A percentile compares a stretch with the other conserved stretches of the same genome.
Evolutionary conservation across 2,329 filamentous ascomycete species (phyloP).

Genomic region (Emmonsiellopsis sp.): DNA sequence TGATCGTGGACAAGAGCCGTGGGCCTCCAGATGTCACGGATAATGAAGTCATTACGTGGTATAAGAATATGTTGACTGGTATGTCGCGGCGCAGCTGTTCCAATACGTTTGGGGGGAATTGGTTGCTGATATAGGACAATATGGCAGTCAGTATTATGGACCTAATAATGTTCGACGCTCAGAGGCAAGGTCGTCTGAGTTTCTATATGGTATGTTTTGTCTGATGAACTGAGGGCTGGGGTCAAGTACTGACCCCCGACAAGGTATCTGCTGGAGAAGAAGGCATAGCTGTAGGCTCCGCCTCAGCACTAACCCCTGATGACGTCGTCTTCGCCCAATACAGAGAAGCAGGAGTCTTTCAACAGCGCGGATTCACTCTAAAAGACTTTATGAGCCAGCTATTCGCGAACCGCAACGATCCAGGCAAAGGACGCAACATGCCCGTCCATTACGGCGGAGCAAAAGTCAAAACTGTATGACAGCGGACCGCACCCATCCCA

Average conservation of each 20-base stretch:
- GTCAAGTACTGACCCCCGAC: neutral
- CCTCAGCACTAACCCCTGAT: constrained; percentile 68
- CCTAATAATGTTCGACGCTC: constrained; percentile 94
- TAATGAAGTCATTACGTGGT: constrained; percentile 51
- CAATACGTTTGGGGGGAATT: neutral
- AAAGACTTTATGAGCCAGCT: constrained; percentile 92
- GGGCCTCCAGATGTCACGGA: constrained; percentile 55
- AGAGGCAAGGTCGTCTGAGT: constrained; percentile 82
- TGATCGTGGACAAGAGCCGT: constrained; percentile 65
- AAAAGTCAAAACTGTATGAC: constrained; percentile 68
- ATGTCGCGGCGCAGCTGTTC: constrained; percentile 10
- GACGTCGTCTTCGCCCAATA: constrained; percentile 95
- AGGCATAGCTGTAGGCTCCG: constrained; percentile 82
- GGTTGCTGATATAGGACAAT: neutral
- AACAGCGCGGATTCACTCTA: constrained; percentile 77
- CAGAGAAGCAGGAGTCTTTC: constrained; percentile 82
- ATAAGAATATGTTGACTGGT: constrained; percentile 56
- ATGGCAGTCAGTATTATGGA: constrained; percentile 71
- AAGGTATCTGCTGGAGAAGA: constrained; percentile 78
- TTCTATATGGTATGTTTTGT: constrained; percentile 76
- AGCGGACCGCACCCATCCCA: neutral
- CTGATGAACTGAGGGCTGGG: neutral
- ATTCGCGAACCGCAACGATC: constrained; percentile 76
- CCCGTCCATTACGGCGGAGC: constrained; percentile 89
- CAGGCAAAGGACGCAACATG: constrained; percentile 83